Evolutionary conservation across 257 asterid species (phyloP).

Genomic region (Lithospermum erythrorhizon): DNA sequence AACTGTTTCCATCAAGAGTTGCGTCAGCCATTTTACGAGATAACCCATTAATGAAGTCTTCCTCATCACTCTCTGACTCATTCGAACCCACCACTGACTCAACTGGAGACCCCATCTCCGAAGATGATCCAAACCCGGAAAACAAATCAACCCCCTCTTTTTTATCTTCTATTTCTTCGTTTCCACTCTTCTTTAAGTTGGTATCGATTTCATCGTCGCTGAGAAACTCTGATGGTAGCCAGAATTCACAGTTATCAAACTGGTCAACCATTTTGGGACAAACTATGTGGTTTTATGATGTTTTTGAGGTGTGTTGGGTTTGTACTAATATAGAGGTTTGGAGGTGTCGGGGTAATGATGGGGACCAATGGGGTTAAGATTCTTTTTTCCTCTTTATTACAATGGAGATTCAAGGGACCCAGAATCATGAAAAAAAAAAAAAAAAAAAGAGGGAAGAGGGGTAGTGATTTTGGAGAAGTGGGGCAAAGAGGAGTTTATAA

Average conservation of each 20-base stretch:
- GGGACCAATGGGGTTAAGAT: too few relatives aligned
- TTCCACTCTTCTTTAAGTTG: too few relatives aligned
- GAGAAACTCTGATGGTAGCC: slow-evolving; percentile 38
- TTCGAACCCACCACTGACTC: slow-evolving; percentile 47
- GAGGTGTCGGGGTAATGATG: too few relatives aligned
- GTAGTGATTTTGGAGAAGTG: too few relatives aligned
- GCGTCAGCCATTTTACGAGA: slow-evolving; percentile 27
- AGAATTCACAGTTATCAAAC: slow-evolving; percentile 22
- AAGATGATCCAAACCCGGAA: slow-evolving; percentile 12
- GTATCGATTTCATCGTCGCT: slow-evolving; percentile 15
- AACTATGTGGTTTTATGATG: not conserved
- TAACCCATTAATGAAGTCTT: slow-evolving; percentile 41
- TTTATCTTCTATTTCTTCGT: too few relatives aligned
- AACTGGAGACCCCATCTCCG: slow-evolving; percentile 61
- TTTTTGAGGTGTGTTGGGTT: too few relatives aligned
- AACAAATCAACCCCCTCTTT: not conserved
- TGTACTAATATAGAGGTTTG: too few relatives aligned
- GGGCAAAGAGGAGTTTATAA: too few relatives aligned
- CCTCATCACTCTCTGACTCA: slow-evolving; percentile 70
- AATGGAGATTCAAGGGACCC: too few relatives aligned
- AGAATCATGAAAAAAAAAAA: too few relatives aligned
- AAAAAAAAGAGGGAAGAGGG: too few relatives aligned
- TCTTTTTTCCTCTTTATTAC: too few relatives aligned
- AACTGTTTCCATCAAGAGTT: slow-evolving; percentile 20
- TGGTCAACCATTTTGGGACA: not conserved